Conservation (phyloP, 2,329 filamentous ascomycete species). For the Fusarium torulosum region DNA sequence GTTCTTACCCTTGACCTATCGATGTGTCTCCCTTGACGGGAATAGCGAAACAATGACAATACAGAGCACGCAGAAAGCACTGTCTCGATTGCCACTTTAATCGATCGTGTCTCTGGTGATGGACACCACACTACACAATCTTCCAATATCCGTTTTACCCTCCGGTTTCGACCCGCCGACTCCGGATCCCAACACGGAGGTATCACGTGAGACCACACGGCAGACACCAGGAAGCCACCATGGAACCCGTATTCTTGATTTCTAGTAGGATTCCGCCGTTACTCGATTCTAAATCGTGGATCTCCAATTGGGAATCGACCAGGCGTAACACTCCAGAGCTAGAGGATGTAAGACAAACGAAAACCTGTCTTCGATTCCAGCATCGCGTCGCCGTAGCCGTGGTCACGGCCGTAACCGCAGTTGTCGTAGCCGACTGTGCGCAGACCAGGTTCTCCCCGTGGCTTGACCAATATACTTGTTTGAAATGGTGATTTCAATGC, state of each 20-base stretch:
- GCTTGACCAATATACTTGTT: not conserved
- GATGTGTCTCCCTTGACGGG: constrained; percentile 7
- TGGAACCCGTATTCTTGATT: constrained; percentile 4
- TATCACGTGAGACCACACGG: constrained; percentile 18
- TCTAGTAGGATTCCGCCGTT: constrained; percentile 1
- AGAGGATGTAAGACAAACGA: constrained; percentile 12
- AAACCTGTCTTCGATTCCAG: constrained; percentile 24
- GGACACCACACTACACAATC: constrained; percentile 1
- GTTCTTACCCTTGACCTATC: constrained; percentile 1
- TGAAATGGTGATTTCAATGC: not conserved
- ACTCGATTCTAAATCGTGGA: constrained; percentile 10
- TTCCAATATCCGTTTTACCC: constrained; percentile 4
- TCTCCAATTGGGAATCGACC: constrained; percentile 21
- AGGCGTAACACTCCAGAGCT: constrained; percentile 7
- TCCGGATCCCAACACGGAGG: not conserved
- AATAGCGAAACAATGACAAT: constrained; percentile 2
- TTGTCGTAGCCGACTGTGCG: constrained; percentile 2
- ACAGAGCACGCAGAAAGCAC: not conserved
- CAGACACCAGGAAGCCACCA: not conserved
- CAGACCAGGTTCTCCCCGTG: constrained; percentile 7
- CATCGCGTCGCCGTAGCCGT: constrained; percentile 16
- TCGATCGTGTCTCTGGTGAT: not conserved
- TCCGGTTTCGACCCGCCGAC: constrained; percentile 15
- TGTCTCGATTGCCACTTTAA: not conserved
- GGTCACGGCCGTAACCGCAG: constrained; percentile 25